Percentiles rank a stretch among this genome's conserved stretches.
Conservation (phyloP, 139 green algal species). For the Coccomyxa sp. region DNA sequence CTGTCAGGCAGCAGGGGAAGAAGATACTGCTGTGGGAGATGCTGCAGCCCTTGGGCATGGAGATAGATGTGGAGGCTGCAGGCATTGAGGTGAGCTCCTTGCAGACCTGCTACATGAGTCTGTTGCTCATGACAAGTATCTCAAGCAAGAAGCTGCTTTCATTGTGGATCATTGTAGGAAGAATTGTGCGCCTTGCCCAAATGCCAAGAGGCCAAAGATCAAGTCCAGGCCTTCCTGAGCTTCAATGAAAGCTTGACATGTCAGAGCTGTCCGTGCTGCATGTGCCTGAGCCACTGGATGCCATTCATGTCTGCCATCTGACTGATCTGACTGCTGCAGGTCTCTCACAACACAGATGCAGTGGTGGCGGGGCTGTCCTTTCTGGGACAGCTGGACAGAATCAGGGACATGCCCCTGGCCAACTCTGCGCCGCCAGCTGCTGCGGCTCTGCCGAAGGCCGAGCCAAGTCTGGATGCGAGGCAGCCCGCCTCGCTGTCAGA, state of each 20-base stretch:
- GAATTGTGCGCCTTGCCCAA: too few species aligned
- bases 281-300: too few species aligned
- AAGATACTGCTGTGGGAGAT: too few species aligned
- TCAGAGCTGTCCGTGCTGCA: too few species aligned
- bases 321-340: too few species aligned
- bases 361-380: slow-evolving; percentile 19
- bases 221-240: too few species aligned
- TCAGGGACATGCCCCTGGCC: not conserved
- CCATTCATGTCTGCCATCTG: too few species aligned
- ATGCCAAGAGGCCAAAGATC: too few species aligned
- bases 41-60: not conserved
- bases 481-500: slow-evolving; percentile 8
- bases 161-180: too few species aligned
- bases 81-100: not conserved
- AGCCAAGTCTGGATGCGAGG: not conserved
- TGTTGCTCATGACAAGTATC: not conserved
- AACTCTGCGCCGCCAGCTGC: not conserved
- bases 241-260: too few species aligned
- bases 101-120: not conserved
- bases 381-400: not conserved
- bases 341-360: slow-evolving; percentile 14
- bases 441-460: not conserved
- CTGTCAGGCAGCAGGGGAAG: too few species aligned
- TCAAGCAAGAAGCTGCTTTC: too few species aligned
- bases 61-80: not conserved